Evolutionary conservation across 2,329 filamentous ascomycete genomes (phyloP), one percentile per base, ranked within the genome.

Genomic region (Dothideomycetes sp.): DNA sequence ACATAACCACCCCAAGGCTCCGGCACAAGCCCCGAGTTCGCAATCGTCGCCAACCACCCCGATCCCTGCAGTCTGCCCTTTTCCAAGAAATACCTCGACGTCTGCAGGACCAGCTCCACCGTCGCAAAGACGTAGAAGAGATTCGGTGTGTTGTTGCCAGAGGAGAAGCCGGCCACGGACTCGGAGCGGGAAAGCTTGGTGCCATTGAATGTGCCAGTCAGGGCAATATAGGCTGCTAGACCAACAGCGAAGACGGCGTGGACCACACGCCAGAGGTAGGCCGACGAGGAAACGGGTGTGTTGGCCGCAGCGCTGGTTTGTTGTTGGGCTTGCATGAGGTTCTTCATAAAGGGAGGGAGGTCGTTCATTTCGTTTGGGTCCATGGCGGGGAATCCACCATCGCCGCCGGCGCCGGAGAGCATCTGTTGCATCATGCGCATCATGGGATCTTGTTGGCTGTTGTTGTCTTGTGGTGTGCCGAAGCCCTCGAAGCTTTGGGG

Each of bases 41-140:
- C 66, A 31, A 80, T 62, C 17, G 71, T 81, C 45, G 77, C 77
- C 45, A 85, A 49, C 42, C 83, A 70, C 3, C 81, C 81, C 18
- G 66, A 61, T 3, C 73, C 73, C 44, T 73, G 73, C 34, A 72
- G 56, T 44, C 62, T 61, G 19, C 72, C 72, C 49, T 74, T 75
- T 50, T 86, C 81, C 37, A 85, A 54, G 49, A 86, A 77, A 56
- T 81, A 84, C 17, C 83, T 69, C 19, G 74, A 78, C 2, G 77
- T 81, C 47, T 89, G 75, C 46, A 89, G 65, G 38, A 84, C 56
- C 9, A 84, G 70, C 63, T 91, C 83, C 22, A 76, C 79, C 0
- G 83, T 85, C 4, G 82, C 79, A 55, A 89, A 91, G n/a, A 83
- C 71, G 66, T 79, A 85, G 60, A 89, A 87, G 60, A 87, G 80